phyloP scores from a whole-genome alignment of 768 basidiomycete species.

The Pisolithus albus region DNA sequence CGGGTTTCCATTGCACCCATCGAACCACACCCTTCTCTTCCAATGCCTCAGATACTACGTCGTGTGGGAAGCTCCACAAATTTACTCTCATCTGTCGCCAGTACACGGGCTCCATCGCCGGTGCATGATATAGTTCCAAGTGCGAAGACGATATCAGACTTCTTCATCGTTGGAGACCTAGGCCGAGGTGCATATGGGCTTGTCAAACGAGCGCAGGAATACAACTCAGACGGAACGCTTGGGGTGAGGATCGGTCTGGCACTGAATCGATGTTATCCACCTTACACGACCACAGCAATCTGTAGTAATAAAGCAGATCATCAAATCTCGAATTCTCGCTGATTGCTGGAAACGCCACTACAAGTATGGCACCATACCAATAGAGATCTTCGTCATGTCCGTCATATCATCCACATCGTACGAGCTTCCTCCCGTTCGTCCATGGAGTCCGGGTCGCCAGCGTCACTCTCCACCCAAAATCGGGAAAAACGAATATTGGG shows the following conservation, averaged over 20 bases:
- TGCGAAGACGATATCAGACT: conserved; percentile 75
- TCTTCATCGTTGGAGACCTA: conserved; percentile 79
- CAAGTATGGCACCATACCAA: conserved; percentile 91
- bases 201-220: conserved; percentile 84
- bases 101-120: conserved; percentile 62
- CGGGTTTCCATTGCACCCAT: conserved; percentile 72
- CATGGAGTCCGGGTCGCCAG: conserved; percentile 74
- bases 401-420: conserved; percentile 78
- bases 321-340: conserved; percentile 96
- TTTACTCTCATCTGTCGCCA: conserved; percentile 50
- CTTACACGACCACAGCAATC: conserved; percentile 50
- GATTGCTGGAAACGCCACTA: conserved; percentile 99
- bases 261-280: background rate
- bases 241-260: conserved; percentile 55
- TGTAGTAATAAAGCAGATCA: conserved; percentile 94
- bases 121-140: conserved; percentile 34
- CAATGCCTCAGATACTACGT: conserved; percentile 54
- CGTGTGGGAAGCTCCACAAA: conserved; percentile 61
- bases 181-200: conserved; percentile 94
- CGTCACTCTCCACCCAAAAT: conserved; percentile 5
- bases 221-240: conserved; percentile 62
- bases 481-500: conserved; percentile 41
- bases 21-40: conserved; percentile 61
- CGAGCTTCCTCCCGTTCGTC: conserved; percentile 66
- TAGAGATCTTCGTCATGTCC: conserved; percentile 95